Conservation (phyloP, 2,329 filamentous ascomycete genomes). For the Amauroascus verrucosus region DNA sequence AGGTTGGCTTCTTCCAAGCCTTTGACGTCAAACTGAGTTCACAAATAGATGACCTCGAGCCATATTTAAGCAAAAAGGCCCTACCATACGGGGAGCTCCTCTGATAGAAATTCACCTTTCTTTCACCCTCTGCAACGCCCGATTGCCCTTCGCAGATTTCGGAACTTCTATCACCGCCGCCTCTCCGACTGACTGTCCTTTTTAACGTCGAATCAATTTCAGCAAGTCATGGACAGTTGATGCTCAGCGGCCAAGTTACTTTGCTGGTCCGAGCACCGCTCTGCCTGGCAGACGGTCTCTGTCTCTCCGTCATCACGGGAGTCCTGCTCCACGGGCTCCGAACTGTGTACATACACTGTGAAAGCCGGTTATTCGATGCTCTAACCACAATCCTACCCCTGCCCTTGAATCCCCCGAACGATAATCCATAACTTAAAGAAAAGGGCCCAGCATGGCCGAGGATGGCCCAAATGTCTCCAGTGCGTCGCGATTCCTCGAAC, state of each 20-base stretch:
- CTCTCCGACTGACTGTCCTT: neutral
- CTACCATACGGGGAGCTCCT: neutral
- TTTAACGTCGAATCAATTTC: neutral
- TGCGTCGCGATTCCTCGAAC: conserved; percentile 31
- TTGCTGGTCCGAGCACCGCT: conserved; percentile 33
- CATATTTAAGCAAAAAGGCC: neutral
- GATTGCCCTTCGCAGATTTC: neutral
- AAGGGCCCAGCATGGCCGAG: conserved; percentile 29
- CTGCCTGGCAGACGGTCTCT: conserved; percentile 37
- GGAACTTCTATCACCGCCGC: neutral
- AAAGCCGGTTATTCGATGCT: conserved; percentile 13
- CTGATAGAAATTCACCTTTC: neutral
- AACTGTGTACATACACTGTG: neutral
- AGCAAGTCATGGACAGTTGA: conserved; percentile 27
- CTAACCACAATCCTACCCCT: conserved; percentile 7
- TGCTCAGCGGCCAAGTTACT: conserved; percentile 34
- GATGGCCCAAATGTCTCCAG: conserved; percentile 24
- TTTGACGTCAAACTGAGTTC: conserved; percentile 1
- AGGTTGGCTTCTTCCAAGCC: neutral
- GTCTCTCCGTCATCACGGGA: conserved; percentile 20
- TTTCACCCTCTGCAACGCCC: neutral
- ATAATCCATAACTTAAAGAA: neutral
- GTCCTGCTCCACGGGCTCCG: neutral
- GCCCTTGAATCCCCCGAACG: neutral
- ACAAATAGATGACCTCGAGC: neutral